Evolutionary conservation across 1,284 basidiomycete species (phyloP), one percentile per base, ranked within the genome.

Genomic region (Moesziomyces globuligerus): DNA sequence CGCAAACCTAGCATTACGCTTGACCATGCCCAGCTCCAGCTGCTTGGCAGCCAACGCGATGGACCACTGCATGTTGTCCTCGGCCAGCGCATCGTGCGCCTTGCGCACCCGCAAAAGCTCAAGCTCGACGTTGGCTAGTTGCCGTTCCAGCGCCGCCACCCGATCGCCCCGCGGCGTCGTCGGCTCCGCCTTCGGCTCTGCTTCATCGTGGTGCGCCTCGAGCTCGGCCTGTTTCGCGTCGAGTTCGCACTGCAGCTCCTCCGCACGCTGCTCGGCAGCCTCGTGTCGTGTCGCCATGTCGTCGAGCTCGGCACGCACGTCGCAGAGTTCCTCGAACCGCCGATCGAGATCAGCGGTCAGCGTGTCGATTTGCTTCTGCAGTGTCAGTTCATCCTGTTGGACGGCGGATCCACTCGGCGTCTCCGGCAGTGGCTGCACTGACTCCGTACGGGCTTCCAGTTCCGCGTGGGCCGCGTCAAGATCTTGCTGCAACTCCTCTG

Each of bases 31-130:
- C 32, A 76, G 52, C 36, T 74, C 78, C 40, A 72, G 52, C 53
- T 75, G 57, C 24, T 74, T 75, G 21, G 76, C 75, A 7, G 50
- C 50, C 10, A 79, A 42, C 2, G 78, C 77, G 21, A 78, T 67
- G 17, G 68, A 59, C 18, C 65, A 76, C 40, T 70, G 56, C 13
- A 70, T 23, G 17, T 72, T 76, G 57, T 78, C 72, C 34, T 62
- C 54, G 28, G 62, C 57, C 8, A 79, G 50, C 36, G 69, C 70
- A 5, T 76, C 69, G 43, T 73, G 74, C 25, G 80, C 79, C 41
- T 68, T 51, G 4, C 70, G 51, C 24, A 76, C 53, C 25, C 71
- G 72, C 38, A 70, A 29, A 3, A 74, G 18, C 28, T 69, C 48
- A 10, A 79, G 46, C 7, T 65, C 66, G 17, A 57, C 56, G 32